Conservation (phyloP, 148 eudicot genomes). For the Cornus suecica region DNA sequence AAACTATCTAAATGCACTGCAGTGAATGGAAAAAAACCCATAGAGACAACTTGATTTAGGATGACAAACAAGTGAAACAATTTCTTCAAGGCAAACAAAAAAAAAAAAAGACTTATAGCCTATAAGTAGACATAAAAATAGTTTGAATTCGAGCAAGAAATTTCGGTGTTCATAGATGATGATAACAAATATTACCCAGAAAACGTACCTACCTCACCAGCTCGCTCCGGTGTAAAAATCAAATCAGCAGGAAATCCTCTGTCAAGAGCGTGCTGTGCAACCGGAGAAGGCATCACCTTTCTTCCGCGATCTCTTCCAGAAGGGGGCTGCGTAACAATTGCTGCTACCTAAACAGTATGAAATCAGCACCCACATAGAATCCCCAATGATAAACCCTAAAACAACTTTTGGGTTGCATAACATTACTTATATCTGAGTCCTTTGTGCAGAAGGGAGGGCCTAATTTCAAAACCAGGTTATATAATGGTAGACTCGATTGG, state of each 20-base stretch:
- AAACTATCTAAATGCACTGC: not conserved
- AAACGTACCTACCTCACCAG: constrained; percentile 61
- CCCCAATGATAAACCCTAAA: not conserved
- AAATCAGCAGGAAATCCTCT: constrained; percentile 80
- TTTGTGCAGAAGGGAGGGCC: not conserved
- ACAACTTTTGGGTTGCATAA: not conserved
- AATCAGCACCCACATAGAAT: not conserved
- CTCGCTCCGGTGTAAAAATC: constrained; percentile 77
- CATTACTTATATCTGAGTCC: not conserved
- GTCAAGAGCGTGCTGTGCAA: constrained; percentile 85
- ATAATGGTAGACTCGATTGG: no score
- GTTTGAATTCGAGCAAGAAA: no score
- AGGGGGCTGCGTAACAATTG: constrained; percentile 92
- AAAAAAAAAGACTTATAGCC: not conserved
- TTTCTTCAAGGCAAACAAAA: not conserved
- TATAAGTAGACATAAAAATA: no score
- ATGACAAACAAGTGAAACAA: constrained; percentile 7
- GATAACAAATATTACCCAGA: not conserved
- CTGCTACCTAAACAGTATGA: constrained; percentile 58
- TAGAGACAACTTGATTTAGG: not conserved
- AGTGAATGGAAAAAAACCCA: not conserved
- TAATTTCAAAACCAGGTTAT: not conserved
- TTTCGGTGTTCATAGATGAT: not conserved
- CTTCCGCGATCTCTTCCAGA: constrained; percentile 73
- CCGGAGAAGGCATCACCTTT: constrained; percentile 80